Conservation (phyloP, 2,329 filamentous ascomycete genomes). For the Ophiognomonia clavigignenti-juglandacearum region DNA sequence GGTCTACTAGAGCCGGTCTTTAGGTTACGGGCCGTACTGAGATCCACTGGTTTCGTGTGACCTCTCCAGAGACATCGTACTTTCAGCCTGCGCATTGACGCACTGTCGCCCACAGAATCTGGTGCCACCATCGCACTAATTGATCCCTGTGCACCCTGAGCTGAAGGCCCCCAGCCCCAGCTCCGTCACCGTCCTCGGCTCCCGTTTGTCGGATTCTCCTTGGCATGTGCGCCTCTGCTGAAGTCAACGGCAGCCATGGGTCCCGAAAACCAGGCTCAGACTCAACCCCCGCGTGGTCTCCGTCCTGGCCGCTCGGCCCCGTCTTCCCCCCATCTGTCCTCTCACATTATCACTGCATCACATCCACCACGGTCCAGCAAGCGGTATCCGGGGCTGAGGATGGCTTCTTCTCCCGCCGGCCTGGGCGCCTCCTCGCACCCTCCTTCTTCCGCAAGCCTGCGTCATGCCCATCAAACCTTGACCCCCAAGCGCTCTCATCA, state of each 20-base stretch:
- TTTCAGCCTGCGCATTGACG: not conserved
- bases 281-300: too few species aligned
- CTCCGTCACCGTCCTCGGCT: not conserved
- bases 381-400: slow-evolving; percentile 36
- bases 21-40: too few species aligned
- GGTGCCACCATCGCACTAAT: too few species aligned
- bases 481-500: slow-evolving; percentile 30
- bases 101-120: not conserved
- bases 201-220: not conserved
- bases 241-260: too few species aligned
- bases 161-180: not conserved
- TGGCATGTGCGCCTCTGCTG: not conserved
- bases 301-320: not conserved
- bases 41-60: too few species aligned
- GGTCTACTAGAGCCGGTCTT: too few species aligned
- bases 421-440: slow-evolving; percentile 37
- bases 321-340: not conserved
- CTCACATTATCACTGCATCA: slow-evolving; percentile 19
- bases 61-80: not conserved
- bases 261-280: not conserved
- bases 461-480: slow-evolving; percentile 26
- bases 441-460: slow-evolving; percentile 32
- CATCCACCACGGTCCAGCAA: slow-evolving; percentile 42
- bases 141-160: too few species aligned
- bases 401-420: slow-evolving; percentile 35